Evolutionary conservation across 2,329 filamentous ascomycete genomes (phyloP).

Genomic region (Colletotrichum cereale): DNA sequence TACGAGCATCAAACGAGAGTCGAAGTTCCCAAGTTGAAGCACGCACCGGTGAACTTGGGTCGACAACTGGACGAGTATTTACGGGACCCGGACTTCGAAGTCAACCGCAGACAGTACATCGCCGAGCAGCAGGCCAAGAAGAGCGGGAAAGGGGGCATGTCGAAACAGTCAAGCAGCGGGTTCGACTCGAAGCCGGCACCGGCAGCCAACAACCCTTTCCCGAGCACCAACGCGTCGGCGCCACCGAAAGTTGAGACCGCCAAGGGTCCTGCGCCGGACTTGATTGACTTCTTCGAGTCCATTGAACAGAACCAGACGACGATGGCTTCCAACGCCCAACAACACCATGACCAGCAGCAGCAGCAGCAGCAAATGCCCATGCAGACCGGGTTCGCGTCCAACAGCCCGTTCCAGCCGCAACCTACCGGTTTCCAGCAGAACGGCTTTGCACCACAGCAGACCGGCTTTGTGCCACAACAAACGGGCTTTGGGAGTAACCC

Average conservation of each 20-base stretch:
- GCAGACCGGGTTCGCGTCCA: constrained; percentile 46
- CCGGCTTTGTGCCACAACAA: constrained; percentile 56
- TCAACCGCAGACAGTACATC: constrained; percentile 91
- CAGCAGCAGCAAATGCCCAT: constrained; percentile 49
- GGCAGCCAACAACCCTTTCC: constrained; percentile 59
- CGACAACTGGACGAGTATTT: constrained; percentile 94
- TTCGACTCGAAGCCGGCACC: constrained; percentile 54
- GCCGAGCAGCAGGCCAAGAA: constrained; percentile 84
- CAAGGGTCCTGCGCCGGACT: constrained; percentile 79
- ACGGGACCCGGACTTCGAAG: constrained; percentile 93
- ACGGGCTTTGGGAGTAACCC: constrained; percentile 56
- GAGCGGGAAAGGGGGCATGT: constrained; percentile 54
- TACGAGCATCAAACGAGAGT: constrained; percentile 93
- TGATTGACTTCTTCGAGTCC: constrained; percentile 95
- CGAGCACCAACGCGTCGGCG: constrained; percentile 51
- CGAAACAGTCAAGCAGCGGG: constrained; percentile 44
- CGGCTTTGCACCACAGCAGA: constrained; percentile 58
- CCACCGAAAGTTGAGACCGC: constrained; percentile 58
- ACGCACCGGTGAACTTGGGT: constrained; percentile 92
- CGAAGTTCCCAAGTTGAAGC: constrained; percentile 96
- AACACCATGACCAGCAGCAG: constrained; percentile 49
- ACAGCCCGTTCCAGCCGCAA: constrained; percentile 50
- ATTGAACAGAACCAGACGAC: constrained; percentile 90
- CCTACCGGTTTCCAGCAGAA: constrained; percentile 53
- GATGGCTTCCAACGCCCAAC: constrained; percentile 61